phyloP scores from a whole-genome alignment of 2,329 filamentous ascomycete genomes.

The Emmonsia crescens region DNA sequence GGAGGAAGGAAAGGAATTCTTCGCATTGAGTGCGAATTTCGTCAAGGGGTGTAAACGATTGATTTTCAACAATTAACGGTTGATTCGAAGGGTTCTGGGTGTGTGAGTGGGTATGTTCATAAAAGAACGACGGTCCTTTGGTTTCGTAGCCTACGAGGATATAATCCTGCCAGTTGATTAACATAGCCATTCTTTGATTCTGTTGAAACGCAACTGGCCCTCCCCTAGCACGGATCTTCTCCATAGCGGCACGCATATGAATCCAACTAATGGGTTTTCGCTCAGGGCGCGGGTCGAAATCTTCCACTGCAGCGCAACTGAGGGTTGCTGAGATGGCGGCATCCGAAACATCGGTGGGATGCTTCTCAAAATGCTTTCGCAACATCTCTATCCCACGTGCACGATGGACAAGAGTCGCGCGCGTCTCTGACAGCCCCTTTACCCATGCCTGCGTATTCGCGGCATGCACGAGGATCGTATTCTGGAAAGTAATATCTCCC shows the following conservation, averaged over 20 bases:
- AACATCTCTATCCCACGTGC: conserved; percentile 26
- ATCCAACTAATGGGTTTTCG: conserved; percentile 29
- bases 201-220: conserved; percentile 27
- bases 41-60: conserved; percentile 5
- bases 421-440: conserved; percentile 23
- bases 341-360: conserved; percentile 27
- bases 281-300: conserved; percentile 30
- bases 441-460: conserved; percentile 31
- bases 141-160: conserved; percentile 31
- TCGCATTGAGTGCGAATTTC: conserved; percentile 28
- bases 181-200: conserved; percentile 27
- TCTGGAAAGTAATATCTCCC: conserved; percentile 28
- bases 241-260: conserved; percentile 30
- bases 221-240: conserved; percentile 29
- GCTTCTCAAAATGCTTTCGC: conserved; percentile 21
- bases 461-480: conserved; percentile 29
- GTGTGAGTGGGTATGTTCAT: conserved; percentile 15
- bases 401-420: conserved; percentile 22
- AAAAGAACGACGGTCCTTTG: conserved; percentile 25
- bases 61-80: not conserved
- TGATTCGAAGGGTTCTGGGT: conserved; percentile 3
- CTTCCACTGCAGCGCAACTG: conserved; percentile 30
- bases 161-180: conserved; percentile 35
- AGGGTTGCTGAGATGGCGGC: conserved; percentile 30
- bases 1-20: conserved; percentile 29